These are phyloP conservation scores for Themeda triandra DNA, from an alignment of 176 grass and related monocot genomes.

Conservation along the genomic window DNA sequence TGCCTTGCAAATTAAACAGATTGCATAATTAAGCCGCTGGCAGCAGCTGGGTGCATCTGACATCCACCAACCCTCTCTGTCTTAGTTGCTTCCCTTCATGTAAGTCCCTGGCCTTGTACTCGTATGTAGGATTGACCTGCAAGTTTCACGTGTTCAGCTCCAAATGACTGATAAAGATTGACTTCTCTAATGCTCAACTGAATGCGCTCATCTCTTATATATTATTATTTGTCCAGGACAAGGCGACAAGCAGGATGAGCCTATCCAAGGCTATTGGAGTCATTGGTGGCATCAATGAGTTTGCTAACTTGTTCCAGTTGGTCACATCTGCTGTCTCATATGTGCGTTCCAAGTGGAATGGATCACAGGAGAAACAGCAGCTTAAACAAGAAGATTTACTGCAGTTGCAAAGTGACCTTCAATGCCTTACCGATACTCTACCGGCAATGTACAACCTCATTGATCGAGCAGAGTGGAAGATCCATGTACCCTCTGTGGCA, in stretches of 20 bases:
- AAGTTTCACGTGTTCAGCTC: too few relatives aligned
- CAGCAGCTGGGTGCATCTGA: too few relatives aligned
- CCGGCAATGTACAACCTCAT: neutral
- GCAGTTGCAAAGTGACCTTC: neutral
- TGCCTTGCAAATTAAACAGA: too few relatives aligned
- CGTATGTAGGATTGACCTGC: too few relatives aligned
- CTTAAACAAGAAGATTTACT: neutral
- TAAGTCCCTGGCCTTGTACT: too few relatives aligned
- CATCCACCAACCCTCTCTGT: too few relatives aligned
- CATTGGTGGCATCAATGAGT: neutral
- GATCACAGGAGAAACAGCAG: neutral
- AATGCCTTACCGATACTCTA: neutral
- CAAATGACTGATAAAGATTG: too few relatives aligned
- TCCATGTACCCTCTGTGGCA: too few relatives aligned
- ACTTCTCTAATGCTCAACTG: neutral
- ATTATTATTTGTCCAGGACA: neutral
- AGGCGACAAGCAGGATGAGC: neutral
- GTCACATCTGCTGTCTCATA: neutral
- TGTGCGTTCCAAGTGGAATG: neutral
- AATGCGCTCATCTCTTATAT: too few relatives aligned
- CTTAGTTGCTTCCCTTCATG: too few relatives aligned
- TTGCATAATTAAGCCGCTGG: too few relatives aligned
- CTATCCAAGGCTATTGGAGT: neutral
- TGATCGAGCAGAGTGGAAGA: too few relatives aligned
- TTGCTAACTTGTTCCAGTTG: neutral